Conservation (phyloP, 1,139 yeast genomes). For the Taphrina confusa region DNA sequence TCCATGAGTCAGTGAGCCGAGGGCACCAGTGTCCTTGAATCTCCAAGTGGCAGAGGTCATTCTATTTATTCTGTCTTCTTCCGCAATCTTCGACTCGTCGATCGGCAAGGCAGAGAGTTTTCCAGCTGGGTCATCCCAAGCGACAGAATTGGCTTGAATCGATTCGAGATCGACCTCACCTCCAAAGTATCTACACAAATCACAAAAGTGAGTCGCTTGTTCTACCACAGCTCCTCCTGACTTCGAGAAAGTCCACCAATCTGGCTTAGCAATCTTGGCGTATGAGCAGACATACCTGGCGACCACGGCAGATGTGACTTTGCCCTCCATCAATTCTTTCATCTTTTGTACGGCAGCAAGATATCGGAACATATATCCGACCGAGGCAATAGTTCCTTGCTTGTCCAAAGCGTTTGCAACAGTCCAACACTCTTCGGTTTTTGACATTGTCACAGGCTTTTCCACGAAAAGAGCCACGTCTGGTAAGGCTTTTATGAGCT, state of each 20-base stretch:
- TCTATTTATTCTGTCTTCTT: conserved; percentile 41
- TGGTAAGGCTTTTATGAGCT: conserved; percentile 37
- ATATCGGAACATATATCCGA: conserved; percentile 42
- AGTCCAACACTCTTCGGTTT: conserved; percentile 39
- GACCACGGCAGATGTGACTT: conserved; percentile 38
- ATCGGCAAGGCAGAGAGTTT: conserved; percentile 39
- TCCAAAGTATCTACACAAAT: conserved; percentile 40
- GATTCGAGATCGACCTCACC: conserved; percentile 41
- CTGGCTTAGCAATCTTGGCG: conserved; percentile 38
- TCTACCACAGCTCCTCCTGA: conserved; percentile 42
- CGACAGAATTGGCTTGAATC: conserved; percentile 39
- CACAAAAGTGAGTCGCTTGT: conserved; percentile 42
- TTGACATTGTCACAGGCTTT: conserved; percentile 41
- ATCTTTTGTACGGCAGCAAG: conserved; percentile 41
- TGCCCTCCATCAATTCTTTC: conserved; percentile 40
- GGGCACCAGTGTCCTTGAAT: conserved; percentile 40
- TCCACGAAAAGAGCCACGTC: conserved; percentile 40
- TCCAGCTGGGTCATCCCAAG: conserved; percentile 41
- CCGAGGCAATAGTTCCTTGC: conserved; percentile 38
- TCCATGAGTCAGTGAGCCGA: conserved; percentile 41
- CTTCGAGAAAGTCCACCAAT: conserved; percentile 42
- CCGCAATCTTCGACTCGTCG: conserved; percentile 40
- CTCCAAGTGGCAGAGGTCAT: conserved; percentile 42
- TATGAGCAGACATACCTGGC: conserved; percentile 42
- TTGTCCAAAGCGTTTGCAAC: conserved; percentile 36